Base-by-base conservation (phyloP, 1,139 yeast genomes). In the Tardiomyces depauwii region DNA sequence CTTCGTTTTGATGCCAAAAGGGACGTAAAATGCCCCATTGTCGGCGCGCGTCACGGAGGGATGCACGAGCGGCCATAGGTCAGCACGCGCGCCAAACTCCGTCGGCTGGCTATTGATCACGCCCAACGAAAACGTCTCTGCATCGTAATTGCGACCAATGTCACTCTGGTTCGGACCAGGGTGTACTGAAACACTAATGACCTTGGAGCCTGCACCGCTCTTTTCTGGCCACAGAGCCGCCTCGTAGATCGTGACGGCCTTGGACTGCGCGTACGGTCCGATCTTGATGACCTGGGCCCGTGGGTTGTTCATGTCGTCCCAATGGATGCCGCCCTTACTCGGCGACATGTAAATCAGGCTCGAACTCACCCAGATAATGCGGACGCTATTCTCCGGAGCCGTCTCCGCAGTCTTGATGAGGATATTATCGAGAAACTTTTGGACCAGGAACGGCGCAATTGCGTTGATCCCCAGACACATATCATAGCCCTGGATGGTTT, bases 321-420 rank as follows among this genome's bases (percentile, higher is more conserved):
- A 56, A n/a, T 71, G 61, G 25, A 55, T 51, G 18, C 56, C 57
- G 6, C 56, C 57, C 13, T 40, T 18, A 10, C 47, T 48, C 1
- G 61, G 60, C 1, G 55, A 32, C 33, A 50, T 44, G 39, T 45
- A 49, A 42, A 84, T 94, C 2, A 85, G 84, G 18, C 82, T 66
- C 1, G 89, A 80, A 14, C 86, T 74, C 21, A 85, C 66, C 58
- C 80, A 79, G 1, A 86, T 68, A 38, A 85, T 72, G 48, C 91
- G 63, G 14, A 49, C 51, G 1, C 82, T 78, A 45, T 58, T 59
- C 2, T 18, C 16, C 44, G 52, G 19, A 71, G 58, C 61, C 67
- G 58, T 49, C 52, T 42, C 61, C 65, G 44, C 51, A 59, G 56
- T 51, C 4, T 32, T 61, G 39, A 64, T 53, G 33, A 76, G 59